These are phyloP conservation scores for Myrica gale DNA, from an alignment of 306 rosid genomes.

Conservation along the genomic window DNA sequence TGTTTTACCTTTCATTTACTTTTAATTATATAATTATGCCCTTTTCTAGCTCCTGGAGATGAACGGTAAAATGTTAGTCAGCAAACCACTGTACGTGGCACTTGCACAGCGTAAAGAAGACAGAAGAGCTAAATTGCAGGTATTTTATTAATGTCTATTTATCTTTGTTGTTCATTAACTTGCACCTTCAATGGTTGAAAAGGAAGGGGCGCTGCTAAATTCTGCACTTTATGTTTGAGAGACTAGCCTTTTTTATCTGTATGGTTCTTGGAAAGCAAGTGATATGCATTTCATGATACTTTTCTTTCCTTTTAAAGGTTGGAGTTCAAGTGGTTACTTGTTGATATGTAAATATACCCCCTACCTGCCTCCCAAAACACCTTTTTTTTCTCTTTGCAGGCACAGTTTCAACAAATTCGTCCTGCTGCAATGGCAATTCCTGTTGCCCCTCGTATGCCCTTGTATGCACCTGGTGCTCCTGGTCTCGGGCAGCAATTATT, in stretches of 20 bases:
- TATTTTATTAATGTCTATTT: slow-evolving; percentile 11
- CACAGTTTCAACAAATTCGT: slow-evolving; percentile 71
- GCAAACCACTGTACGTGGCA: slow-evolving; percentile 72
- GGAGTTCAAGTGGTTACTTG: not conserved
- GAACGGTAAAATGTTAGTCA: slow-evolving; percentile 60
- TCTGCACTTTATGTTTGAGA: not conserved
- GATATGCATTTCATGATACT: not conserved
- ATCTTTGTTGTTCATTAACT: not conserved
- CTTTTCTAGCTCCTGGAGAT: slow-evolving; percentile 55
- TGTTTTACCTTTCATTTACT: not conserved
- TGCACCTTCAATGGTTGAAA: no score
- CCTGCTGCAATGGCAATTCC: slow-evolving; percentile 58
- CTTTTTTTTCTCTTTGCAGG: slow-evolving; percentile 32
- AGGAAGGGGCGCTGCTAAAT: not conserved
- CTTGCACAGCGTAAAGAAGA: slow-evolving; percentile 69
- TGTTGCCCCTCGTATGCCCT: slow-evolving; percentile 72
- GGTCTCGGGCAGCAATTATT: slow-evolving; percentile 70
- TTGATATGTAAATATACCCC: not conserved
- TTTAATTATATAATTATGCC: not conserved
- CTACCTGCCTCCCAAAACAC: not conserved
- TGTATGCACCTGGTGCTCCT: slow-evolving; percentile 76
- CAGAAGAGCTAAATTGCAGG: slow-evolving; percentile 73
- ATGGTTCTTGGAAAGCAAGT: not conserved
- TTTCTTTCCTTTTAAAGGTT: not conserved
- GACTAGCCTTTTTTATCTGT: not conserved